A percentile compares a stretch with the other conserved stretches of the same genome.
Evolutionary conservation across 768 basidiomycete species (phyloP).

Genomic region (Psilocybe azurescens): DNA sequence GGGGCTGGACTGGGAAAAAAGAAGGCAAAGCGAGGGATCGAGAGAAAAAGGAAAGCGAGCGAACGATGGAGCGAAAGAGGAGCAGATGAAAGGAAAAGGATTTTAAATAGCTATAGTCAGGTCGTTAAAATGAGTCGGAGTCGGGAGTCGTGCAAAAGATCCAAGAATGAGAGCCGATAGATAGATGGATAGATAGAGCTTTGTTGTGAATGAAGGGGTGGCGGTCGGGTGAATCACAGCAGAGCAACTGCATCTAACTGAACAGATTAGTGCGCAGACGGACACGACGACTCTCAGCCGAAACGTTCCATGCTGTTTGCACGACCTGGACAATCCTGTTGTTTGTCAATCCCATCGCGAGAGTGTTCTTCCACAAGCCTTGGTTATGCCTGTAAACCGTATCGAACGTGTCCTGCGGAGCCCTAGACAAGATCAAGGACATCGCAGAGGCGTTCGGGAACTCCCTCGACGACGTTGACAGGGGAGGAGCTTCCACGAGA

Average conservation of each 20-base stretch:
- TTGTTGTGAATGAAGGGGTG: too few relatives aligned
- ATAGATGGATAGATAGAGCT: neutral
- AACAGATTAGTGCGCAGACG: conserved; percentile 27
- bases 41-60: too few relatives aligned
- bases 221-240: neutral
- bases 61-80: neutral
- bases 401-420: conserved; percentile 43
- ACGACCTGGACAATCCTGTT: conserved; percentile 50
- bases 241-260: neutral
- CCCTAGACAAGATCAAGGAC: conserved; percentile 52
- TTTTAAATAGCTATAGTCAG: neutral
- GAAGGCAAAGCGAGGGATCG: neutral
- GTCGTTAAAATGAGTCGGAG: neutral
- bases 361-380: conserved; percentile 71
- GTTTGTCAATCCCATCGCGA: conserved; percentile 57
- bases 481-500: conserved; percentile 64
- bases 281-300: conserved; percentile 63
- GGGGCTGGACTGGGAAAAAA: neutral
- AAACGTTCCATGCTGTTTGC: conserved; percentile 74
- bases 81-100: too few relatives aligned
- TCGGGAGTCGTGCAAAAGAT: neutral
- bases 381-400: conserved; percentile 47
- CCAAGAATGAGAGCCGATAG: neutral
- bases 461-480: conserved; percentile 53
- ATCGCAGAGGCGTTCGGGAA: conserved; percentile 67